These are phyloP conservation scores for Trichoderma asperellum DNA, from an alignment of 2,329 filamentous ascomycete genomes.

Conservation along the genomic window DNA sequence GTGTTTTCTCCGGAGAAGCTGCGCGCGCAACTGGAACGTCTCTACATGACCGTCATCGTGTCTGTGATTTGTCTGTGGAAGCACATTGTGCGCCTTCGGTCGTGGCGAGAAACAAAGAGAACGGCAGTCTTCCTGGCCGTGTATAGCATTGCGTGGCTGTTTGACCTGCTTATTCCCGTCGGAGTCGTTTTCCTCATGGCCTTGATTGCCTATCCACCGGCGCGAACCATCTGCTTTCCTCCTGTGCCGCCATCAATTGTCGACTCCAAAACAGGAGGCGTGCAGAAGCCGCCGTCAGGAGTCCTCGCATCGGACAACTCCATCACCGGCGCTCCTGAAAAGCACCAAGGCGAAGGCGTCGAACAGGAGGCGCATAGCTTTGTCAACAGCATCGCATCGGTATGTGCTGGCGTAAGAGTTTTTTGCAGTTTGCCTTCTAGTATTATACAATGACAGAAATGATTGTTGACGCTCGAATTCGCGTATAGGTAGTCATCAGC, in stretches of 20 bases:
- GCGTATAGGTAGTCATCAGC: constrained; percentile 67
- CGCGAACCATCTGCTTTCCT: constrained; percentile 70
- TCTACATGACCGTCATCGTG: constrained; percentile 80
- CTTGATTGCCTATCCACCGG: constrained; percentile 67
- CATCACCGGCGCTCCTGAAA: constrained; percentile 79
- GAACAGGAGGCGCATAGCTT: constrained; percentile 84
- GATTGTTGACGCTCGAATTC: neutral
- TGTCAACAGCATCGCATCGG: constrained; percentile 65
- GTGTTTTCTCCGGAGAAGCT: constrained; percentile 86
- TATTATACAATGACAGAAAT: neutral
- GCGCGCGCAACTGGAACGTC: constrained; percentile 73
- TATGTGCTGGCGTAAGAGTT: constrained; percentile 41
- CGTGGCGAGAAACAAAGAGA: constrained; percentile 74
- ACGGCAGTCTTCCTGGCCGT: constrained; percentile 65
- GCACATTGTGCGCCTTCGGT: constrained; percentile 75
- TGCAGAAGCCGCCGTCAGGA: constrained; percentile 77
- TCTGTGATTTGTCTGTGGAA: constrained; percentile 69
- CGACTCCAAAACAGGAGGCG: constrained; percentile 67
- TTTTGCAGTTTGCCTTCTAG: neutral
- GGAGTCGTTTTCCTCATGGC: constrained; percentile 62
- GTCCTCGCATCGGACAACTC: constrained; percentile 76
- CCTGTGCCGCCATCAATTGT: constrained; percentile 77
- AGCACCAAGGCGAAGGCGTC: constrained; percentile 80
- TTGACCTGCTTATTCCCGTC: constrained; percentile 71
- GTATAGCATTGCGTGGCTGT: constrained; percentile 67